phyloP scores from a whole-genome alignment of 106 monocot genomes.

The Xerophyta viscosa region DNA sequence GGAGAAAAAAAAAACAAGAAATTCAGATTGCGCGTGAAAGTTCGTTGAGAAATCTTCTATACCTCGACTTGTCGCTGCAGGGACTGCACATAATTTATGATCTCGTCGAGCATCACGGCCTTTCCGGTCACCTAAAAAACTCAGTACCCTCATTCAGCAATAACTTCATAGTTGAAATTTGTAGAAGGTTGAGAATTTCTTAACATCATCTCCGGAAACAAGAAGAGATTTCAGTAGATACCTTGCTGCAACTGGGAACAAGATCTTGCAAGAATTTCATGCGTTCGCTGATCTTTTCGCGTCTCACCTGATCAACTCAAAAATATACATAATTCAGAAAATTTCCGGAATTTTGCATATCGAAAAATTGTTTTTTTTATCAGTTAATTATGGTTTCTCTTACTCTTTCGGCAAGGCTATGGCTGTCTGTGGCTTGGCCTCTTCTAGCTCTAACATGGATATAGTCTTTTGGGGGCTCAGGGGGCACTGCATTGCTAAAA shows the following conservation, averaged over 20 bases:
- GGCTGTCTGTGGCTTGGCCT: no score
- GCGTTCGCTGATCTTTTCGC: constrained; percentile 73
- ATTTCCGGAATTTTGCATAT: no score
- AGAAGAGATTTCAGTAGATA: no score
- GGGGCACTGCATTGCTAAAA: constrained; percentile 19
- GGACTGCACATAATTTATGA: constrained; percentile 79
- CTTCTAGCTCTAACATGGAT: constrained; percentile 82
- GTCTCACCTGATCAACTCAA: constrained; percentile 43
- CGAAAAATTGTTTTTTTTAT: no score
- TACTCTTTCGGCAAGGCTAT: constrained; percentile 87
- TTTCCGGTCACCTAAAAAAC: constrained; percentile 60
- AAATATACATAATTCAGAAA: no score
- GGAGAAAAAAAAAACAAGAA: no score
- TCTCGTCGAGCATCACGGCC: constrained; percentile 85
- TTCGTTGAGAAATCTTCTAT: background rate
- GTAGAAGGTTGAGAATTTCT: no score
- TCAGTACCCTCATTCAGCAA: no score
- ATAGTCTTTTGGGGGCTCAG: constrained; percentile 60
- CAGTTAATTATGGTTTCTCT: no score
- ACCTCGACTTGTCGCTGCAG: constrained; percentile 79
- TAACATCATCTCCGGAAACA: no score
- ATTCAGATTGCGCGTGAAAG: no score
- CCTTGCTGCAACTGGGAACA: constrained; percentile 74
- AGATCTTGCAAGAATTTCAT: constrained; percentile 78
- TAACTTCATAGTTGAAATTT: no score